These are phyloP conservation scores for Ceratocystis albifundus DNA, from an alignment of 2,329 filamentous ascomycete genomes.

Conservation along the genomic window DNA sequence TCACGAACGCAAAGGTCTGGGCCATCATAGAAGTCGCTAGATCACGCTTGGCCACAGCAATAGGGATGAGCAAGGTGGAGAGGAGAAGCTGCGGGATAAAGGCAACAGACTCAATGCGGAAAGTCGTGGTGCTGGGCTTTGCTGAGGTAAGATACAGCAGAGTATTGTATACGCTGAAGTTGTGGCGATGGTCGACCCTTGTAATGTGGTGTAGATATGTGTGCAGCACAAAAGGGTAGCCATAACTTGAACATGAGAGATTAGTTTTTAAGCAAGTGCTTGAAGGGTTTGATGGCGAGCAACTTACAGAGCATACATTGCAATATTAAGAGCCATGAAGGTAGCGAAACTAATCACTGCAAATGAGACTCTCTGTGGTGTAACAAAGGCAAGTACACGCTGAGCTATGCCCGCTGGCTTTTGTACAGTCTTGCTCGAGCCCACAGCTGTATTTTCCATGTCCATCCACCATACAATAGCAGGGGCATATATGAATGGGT, in stretches of 20 bases:
- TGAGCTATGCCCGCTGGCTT: conserved; percentile 24
- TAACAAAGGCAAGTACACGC: conserved; percentile 36
- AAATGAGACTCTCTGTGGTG: conserved; percentile 45
- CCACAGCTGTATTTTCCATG: conserved; percentile 34
- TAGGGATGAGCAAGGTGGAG: conserved; percentile 61
- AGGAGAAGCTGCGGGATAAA: conserved; percentile 82
- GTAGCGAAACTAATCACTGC: conserved; percentile 55
- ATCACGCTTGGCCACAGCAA: conserved; percentile 68
- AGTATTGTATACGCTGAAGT: conserved; percentile 94
- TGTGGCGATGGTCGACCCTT: conserved; percentile 91
- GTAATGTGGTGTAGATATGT: conserved; percentile 89
- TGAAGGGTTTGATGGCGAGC: not conserved
- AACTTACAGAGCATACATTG: conserved; percentile 65
- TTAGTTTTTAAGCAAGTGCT: conserved; percentile 16
- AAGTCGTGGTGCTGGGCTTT: conserved; percentile 32
- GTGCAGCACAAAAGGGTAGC: conserved; percentile 68
- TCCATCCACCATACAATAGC: conserved; percentile 75
- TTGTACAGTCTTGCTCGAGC: conserved; percentile 2
- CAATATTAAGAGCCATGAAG: conserved; percentile 60
- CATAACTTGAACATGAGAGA: conserved; percentile 48
- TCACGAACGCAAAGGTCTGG: conserved; percentile 93
- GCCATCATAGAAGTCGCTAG: conserved; percentile 77
- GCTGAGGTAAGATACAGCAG: conserved; percentile 79
- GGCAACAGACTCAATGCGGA: conserved; percentile 62
- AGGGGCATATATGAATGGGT: conserved; percentile 88